Evolutionary conservation across 768 basidiomycete species (phyloP), one percentile per base, ranked within the genome.

Genomic region (Mycena crocata): DNA sequence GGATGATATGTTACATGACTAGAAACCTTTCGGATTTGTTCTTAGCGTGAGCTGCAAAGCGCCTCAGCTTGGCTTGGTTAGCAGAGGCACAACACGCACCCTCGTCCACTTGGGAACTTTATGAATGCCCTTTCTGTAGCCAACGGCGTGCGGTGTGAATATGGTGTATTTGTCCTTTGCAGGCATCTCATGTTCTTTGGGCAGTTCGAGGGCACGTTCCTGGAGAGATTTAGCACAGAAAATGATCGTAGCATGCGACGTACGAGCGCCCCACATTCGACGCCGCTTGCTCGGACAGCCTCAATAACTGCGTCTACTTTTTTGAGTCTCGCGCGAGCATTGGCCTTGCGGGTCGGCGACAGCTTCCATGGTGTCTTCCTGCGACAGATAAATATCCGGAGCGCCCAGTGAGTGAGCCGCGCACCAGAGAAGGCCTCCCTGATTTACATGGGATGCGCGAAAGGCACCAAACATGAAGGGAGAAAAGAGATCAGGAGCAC

Each of bases 61-160:
- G 7, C 35, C 31, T 46, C 32, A 64, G 68, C 23, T 68, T 49
- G 67, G 42, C 31, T 19, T 26, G 14, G 19, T 49, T 15, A 32
- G 26, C 17, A 21, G 48, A n/a, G 24, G 56, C 13, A 61, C 14
- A 32, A 34, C 30, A 81, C 92, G 65, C 70, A 96, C 96, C 79
- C 94, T 86, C 54, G 96, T 98, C 89, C 92, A 98, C 75, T 98
- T 97, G n/a, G 96, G 96, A 30, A 97, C 93, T 74, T 96, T 96
- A 81, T 99, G 96, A 52, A 98, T 95, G 28, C 94, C 93, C 74
- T 98, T 98, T 46, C 97, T 84, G 79, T 97, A 99, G 8, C 93
- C 92, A 63, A 78, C 83, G 1, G 82, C 81, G 42, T 86, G 88
- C 5, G 87, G 83, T 40, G 87, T 88, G 80, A 96, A 99, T 23